Percentiles rank a stretch among this genome's conserved stretches.
Evolutionary conservation across 1,284 basidiomycete genomes (phyloP).

Genomic region (Pyrrhoderma noxium): DNA sequence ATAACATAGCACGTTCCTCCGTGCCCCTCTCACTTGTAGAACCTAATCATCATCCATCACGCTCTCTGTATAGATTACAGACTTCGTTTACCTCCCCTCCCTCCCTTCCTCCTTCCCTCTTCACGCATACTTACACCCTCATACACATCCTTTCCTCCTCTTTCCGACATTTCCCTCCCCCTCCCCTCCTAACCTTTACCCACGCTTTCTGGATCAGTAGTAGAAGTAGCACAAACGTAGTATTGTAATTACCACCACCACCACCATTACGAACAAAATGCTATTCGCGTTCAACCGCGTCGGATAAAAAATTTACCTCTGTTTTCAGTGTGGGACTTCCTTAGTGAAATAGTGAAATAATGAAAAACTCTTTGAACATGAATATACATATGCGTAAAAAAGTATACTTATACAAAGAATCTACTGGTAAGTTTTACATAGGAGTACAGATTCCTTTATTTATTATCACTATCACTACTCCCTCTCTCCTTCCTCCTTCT

Average conservation of each 20-base stretch:
- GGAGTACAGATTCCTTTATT: too few species aligned
- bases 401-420: too few species aligned
- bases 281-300: conserved; percentile 18
- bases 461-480: too few species aligned
- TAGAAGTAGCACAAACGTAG: conserved; percentile 4
- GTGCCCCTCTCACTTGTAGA: too few species aligned
- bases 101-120: neutral
- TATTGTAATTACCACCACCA: conserved; percentile 11
- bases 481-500: neutral
- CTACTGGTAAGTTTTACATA: too few species aligned
- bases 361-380: too few species aligned
- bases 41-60: conserved; percentile 5
- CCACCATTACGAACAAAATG: conserved; percentile 5
- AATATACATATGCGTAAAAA: too few species aligned
- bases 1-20: neutral
- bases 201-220: conserved; percentile 7
- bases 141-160: too few species aligned
- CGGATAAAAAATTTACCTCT: neutral
- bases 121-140: neutral
- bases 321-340: neutral
- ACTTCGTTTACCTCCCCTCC: neutral
- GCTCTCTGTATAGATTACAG: conserved; percentile 5
- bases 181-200: too few species aligned
- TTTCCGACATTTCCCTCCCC: too few species aligned
- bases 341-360: too few species aligned